Base-by-base conservation (phyloP, 1,284 basidiomycete species). In the Tilletia horrida region DNA sequence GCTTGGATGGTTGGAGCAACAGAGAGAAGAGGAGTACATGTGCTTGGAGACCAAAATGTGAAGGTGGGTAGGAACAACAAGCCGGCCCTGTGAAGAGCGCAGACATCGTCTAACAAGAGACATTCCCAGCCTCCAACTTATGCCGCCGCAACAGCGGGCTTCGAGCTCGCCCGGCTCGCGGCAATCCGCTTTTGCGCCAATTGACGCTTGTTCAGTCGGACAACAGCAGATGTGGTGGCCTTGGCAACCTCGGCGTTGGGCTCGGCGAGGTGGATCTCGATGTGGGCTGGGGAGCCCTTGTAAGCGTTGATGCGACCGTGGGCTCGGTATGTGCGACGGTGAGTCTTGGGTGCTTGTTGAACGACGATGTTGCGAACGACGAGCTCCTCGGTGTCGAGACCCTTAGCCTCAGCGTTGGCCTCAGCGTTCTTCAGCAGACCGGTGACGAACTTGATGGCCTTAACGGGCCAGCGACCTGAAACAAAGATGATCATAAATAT, bases 301-400 rank as follows among this genome's bases (percentile, higher is more conserved):
- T 82, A 84, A 44, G 83, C 82, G 76, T 83, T 83, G 69, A 83
- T 93, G 80, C 92, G 90, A 88, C 92, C 92, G 85, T 94, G 92
- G 65, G 96, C 96, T 85, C 96, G 93, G 89, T 96, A 99, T 76
- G 96, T 99, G 83, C 96, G 92, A 82, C 96, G 92, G 84, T 93
- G 93, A 83, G 96, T 99, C 92, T 98, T 98, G 90, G 95, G 96
- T 75, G 96, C 96, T 86, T 98, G 95, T 84, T 99, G 91, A 71
- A 98, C 93, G 76, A 92, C 91, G 77, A 98, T 97, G 88, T 91
- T 96, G 87, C 91, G 93, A 87, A 99, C 95, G 83, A 85, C 80
- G 68, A 98, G 89, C 74, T 95, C 92, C 82, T 97, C 94, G 71
- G 91, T 86, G 68, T 93, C 91, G 72, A 99, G 86, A 84, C 90